Base-by-base conservation (phyloP, 1,284 basidiomycete genomes). In the Tilletiopsis washingtonensis region DNA sequence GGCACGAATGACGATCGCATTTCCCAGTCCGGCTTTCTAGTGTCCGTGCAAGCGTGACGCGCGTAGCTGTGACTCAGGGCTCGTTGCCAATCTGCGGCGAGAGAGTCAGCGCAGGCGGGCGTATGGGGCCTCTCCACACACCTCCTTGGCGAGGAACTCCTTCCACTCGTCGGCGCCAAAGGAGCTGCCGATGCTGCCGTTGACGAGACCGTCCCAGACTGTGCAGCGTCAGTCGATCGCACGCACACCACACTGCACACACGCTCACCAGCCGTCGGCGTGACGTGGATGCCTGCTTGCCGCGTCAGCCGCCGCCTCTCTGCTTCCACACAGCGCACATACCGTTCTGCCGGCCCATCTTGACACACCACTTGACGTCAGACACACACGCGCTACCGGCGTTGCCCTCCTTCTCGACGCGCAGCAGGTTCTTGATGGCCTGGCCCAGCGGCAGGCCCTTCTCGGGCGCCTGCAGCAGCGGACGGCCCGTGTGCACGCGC, bases 231-330 rank as follows among this genome's bases (percentile, higher is more conserved):
- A 26, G 4, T 21, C 27, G 5, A 14, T n/a, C 4, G 14, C 26
- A n/a, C 43, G 5, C n/a, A 15, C 12, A 32, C 32, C 14, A 14
- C 3, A 36, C 9, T 39, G 5, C 6, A 39, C 4, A 19, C 19
- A 5, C 24, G 57, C 59, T 59, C 48, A 62, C 59, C 52, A 0
- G 81, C 85, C 7, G 89, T 89, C 2, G 91, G 90, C 26, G 89
- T 91, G 45, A 93, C 88, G 64, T 94, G 91, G 46, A 94, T 83
- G 4, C n/a, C n/a, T n/a, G n/a, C n/a, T n/a, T n/a, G n/a, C n/a
- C n/a, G n/a, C n/a, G n/a, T n/a, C n/a, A n/a, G n/a, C n/a, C n/a
- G n/a, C n/a, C n/a, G n/a, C n/a, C n/a, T n/a, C n/a, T n/a, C n/a
- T n/a, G n/a, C n/a, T n/a, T n/a, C n/a, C n/a, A n/a, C n/a, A n/a